Percentiles rank a stretch among this genome's conserved stretches.
Conservation (phyloP, 257 asterid genomes). For the Petunia secreta region DNA sequence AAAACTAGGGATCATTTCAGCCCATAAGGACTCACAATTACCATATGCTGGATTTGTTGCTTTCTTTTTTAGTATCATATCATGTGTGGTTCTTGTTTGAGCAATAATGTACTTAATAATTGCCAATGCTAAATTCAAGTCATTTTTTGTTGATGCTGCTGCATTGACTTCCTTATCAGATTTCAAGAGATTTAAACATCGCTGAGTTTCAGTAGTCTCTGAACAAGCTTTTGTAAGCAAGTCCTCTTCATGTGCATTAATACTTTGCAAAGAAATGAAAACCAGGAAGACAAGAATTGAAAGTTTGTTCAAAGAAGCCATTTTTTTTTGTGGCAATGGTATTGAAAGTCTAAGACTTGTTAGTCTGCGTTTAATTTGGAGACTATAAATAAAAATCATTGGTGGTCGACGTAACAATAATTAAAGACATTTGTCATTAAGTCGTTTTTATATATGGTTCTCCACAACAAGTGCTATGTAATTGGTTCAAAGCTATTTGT, state of each 20-base stretch:
- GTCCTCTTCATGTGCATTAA: background rate
- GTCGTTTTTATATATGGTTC: too few species aligned
- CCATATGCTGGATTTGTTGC: background rate
- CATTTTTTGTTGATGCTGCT: background rate
- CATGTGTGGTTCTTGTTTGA: conserved; percentile 1
- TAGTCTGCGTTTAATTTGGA: too few species aligned
- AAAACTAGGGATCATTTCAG: background rate
- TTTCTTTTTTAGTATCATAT: background rate
- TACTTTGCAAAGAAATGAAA: background rate
- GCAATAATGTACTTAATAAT: background rate
- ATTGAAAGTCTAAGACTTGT: too few species aligned
- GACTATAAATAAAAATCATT: too few species aligned
- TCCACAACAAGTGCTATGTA: too few species aligned
- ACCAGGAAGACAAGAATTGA: background rate
- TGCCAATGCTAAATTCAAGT: background rate
- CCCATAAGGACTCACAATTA: background rate
- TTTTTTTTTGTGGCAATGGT: too few species aligned
- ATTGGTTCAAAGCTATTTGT: too few species aligned
- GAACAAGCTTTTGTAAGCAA: background rate
- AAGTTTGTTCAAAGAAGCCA: too few species aligned
- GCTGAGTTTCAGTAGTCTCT: background rate
- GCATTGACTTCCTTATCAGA: background rate
- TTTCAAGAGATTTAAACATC: background rate
- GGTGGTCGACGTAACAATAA: too few species aligned
- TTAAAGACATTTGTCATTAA: too few species aligned